Evolutionary conservation across 345 rosid genomes (phyloP), one percentile per base, ranked within the genome.

Genomic region (Aquilaria malaccensis): DNA sequence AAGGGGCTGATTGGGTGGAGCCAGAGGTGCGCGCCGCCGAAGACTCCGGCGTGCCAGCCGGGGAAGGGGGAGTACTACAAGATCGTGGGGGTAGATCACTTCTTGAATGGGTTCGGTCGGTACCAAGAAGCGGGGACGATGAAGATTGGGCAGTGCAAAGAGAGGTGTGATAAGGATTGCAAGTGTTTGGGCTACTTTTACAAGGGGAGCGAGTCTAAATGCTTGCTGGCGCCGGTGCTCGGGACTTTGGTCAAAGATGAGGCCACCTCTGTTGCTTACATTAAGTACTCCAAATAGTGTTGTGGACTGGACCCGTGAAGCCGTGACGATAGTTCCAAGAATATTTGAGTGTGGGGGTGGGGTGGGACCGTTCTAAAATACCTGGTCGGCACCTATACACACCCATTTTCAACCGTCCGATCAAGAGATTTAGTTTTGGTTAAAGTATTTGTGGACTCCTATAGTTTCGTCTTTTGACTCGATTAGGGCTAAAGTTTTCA

Each of bases 171-270:
- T 22, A 55, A 50, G 56, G 77, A 77, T 29, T 67, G 77, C 62
- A 72, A 76, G 67, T 76, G 75, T 53, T 45, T 64, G 65, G 80
- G 77, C 1, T 77, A 60, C 11, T 56, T 73, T 60, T 70, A 64
- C 41, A 59, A 66, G 52, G 67, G 59, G 52, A 59, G 55, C 6
- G 61, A 48, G 2, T 67, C 53, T 6, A 63, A 13, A 37, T 76
- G 72, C 61, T 72, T 58, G 56, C 51, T 56, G 9, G 74, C 61
- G 47, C 65, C 50, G 1, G 11, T 62, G 22, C 56, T 62, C 9
- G 50, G 57, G 56, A 37, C 65, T 11, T 14, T 62, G 57, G 22
- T 61, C 30, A 62, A 37, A 52, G 50, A 62, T 62, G 57, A 50
- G 6, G 3, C 55, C 22, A 51, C 65, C 9, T 61, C 64, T 32